These are phyloP conservation scores for Globisporangium acanthophoron DNA, from an alignment of 352 stramenopile genomes.

Conservation along the genomic window DNA sequence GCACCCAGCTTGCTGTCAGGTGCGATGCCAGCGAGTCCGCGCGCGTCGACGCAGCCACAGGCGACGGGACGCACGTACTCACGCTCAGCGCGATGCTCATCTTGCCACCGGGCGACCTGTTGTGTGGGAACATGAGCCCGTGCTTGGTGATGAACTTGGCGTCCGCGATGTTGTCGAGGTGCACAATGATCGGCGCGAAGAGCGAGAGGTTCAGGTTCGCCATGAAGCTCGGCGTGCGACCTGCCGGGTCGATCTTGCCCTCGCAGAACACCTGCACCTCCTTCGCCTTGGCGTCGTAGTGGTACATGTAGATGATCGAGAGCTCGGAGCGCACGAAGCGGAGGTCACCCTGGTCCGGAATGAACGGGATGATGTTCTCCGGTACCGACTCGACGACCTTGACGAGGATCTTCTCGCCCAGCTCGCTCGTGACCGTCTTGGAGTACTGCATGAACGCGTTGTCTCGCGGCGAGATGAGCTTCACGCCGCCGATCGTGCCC, in stretches of 20 bases:
- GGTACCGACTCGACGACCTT: constrained; percentile 57
- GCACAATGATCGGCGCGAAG: constrained; percentile 53
- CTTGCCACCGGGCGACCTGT: constrained; percentile 3
- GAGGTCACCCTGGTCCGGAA: constrained; percentile 21
- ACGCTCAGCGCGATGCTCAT: constrained; percentile 21
- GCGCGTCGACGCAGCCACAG: constrained; percentile 13
- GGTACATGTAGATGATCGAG: constrained; percentile 61
- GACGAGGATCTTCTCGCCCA: constrained; percentile 51
- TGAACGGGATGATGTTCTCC: constrained; percentile 33
- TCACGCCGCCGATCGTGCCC: constrained; percentile 28
- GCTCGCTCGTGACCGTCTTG: constrained; percentile 32
- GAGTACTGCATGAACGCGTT: constrained; percentile 61
- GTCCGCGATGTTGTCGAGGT: constrained; percentile 62
- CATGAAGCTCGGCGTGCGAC: constrained; percentile 41
- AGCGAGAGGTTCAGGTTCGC: constrained; percentile 56
- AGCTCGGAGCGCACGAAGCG: constrained; percentile 49
- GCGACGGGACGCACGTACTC: constrained; percentile 25
- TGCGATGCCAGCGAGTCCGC: constrained; percentile 13
- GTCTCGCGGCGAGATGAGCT: constrained; percentile 54
- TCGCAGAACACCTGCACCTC: constrained; percentile 68
- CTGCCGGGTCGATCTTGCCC: constrained; percentile 44
- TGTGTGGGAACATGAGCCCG: constrained; percentile 57
- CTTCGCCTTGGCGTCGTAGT: constrained; percentile 41
- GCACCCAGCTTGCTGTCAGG: constrained; percentile 44
- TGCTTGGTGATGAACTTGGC: constrained; percentile 83